Evolutionary conservation across 805 yeast species (phyloP), one percentile per base, ranked within the genome.

Genomic region (Starmerella floris): DNA sequence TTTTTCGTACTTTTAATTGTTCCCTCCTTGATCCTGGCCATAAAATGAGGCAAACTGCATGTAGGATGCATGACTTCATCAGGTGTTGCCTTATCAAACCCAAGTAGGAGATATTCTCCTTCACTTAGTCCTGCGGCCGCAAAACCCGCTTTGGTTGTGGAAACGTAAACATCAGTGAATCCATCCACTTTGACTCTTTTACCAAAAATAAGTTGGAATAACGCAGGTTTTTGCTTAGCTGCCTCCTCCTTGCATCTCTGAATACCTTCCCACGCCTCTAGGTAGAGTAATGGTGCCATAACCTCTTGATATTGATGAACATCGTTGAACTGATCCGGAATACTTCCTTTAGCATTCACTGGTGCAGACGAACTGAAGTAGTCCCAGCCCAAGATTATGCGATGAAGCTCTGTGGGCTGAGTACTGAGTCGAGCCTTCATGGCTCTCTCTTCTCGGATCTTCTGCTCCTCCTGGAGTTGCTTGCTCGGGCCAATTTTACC

Each of bases 221-320:
- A 85, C 4, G 53, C 61, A 38, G 71, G 72, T 28, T 56, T 55
- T 15, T 65, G 63, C 19, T 32, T 33, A 2, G 23, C 31, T 1
- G 39, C 30, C 16, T 81, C 74, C 39, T 74, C 74, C 48, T 80
- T 76, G 0, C 91, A 76, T 4, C 83, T 69, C 50, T 76, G 79
- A 23, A 91, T 72, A 0, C 83, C 80, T 55, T 87, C 94, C 96
- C 97, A 93, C 49, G 94, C 82, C 62, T 91, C 99, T 32, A 88
- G 62, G 57, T 87, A 62, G 35, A 91, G 63, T 34, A 91, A 66
- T 0, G 98, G 98, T 51, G 78, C 82, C 59, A 83, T 79, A 1
- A 73, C 68, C 28, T 66, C 64, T 37, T 72, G 72, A 55, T 93
- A 91, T 2, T 80, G 84, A n/a, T 63, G 65, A 4, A 76, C 75